Conservation (phyloP, 164 flowering plant genomes). For the Buxus sempervirens region DNA sequence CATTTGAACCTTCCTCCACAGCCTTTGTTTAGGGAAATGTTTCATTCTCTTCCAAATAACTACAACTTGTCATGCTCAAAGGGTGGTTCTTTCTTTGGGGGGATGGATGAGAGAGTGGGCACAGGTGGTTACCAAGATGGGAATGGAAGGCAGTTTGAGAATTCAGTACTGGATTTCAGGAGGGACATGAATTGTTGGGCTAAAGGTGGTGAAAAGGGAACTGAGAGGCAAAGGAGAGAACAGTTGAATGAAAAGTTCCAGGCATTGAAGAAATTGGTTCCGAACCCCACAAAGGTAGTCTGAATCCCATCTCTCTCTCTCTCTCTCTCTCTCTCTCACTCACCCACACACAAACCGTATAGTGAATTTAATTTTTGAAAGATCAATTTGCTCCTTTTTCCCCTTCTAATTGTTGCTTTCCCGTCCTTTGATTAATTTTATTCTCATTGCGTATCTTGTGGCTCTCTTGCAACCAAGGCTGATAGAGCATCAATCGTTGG, state of each 20-base stretch:
- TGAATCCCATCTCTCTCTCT: background rate
- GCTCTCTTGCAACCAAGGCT: constrained; percentile 24
- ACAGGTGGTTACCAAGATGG: constrained; percentile 31
- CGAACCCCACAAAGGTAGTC: constrained; percentile 79
- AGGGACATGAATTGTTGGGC: constrained; percentile 25
- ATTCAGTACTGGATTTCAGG: constrained; percentile 58
- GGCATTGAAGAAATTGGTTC: constrained; percentile 56
- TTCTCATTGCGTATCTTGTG: background rate
- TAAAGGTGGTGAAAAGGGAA: constrained; percentile 37
- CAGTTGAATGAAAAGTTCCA: constrained; percentile 55
- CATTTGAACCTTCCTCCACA: constrained; percentile 71
- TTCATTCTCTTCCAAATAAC: constrained; percentile 59
- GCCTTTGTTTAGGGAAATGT: constrained; percentile 55
- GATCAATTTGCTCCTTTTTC: too few relatives aligned
- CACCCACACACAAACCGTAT: background rate
- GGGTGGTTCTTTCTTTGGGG: constrained; percentile 42
- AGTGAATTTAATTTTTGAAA: too few relatives aligned
- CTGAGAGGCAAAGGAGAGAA: constrained; percentile 76
- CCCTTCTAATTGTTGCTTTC: background rate
- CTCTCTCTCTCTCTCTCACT: background rate
- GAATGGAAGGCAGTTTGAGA: constrained; percentile 39
- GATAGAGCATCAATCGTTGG: constrained; percentile 88
- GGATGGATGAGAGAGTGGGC: constrained; percentile 46
- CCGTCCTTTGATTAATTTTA: background rate
- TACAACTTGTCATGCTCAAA: constrained; percentile 30